Evolutionary conservation across 371 early-diverging fungal genomes (phyloP), one percentile per base, ranked within the genome.

Genomic region (Mortierella sp.): DNA sequence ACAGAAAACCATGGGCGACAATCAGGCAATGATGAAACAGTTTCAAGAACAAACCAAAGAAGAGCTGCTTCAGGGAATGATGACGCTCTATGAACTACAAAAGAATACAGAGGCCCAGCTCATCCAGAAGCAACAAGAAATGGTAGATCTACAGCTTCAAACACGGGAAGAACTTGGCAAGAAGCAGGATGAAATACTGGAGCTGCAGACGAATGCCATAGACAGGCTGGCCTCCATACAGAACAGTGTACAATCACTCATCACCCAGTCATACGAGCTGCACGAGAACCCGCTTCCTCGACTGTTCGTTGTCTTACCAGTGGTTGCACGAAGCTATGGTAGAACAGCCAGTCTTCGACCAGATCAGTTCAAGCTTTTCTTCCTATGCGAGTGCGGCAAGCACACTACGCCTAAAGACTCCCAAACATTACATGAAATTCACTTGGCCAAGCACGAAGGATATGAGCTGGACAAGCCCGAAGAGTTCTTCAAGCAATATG

Each of bases 351-450:
- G 23, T 12, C 48, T 23, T 6, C n/a, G 38, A 1, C 38, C 42
- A 13, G 41, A 21, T 27, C 46, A 42, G 21, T 67, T 61, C 19
- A 54, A 56, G n/a, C 56, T 67, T 14, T 67, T 34, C 42, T 67
- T 61, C 28, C 30, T 69, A 54, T 69, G 70, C 43, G 70, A 69
- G 42, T 69, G 70, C 28, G 70, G 70, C 0, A 58, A 57, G 19
- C 63, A 69, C 42, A 69, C 70, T 6, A 46, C 16, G 23, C 46
- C 49, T n/a, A 24, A 19, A 24, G 24, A 26, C 14, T 23, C 13
- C 4, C 2, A 7, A 8, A 23, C 12, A 19, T 23, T 57, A 21
- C 69, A 56, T 28, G 45, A 62, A 2, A 61, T 69, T n/a, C 69
- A 69, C 52, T 34, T 69, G 9, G 58, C 62, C 18, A 51, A 49